Conservation (phyloP, 345 rosid species). For the Citrus inodora region DNA sequence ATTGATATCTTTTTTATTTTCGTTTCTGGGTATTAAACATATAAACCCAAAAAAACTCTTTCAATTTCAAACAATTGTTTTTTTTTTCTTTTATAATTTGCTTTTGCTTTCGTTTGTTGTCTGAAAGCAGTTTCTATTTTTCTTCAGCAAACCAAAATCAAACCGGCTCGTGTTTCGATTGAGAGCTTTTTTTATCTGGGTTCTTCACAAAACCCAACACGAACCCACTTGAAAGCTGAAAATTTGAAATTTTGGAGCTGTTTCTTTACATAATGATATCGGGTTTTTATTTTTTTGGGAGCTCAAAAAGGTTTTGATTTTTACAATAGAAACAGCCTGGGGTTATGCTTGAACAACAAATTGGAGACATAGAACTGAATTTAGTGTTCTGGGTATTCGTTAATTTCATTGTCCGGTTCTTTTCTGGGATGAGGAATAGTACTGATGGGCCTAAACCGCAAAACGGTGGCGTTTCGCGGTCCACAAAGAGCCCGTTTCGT, state of each 20-base stretch:
- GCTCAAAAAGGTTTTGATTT: not conserved
- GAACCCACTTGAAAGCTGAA: conserved; percentile 19
- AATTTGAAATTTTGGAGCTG: conserved; percentile 13
- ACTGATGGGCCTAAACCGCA: conserved; percentile 42
- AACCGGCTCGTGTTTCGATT: conserved; percentile 17
- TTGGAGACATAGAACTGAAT: conserved; percentile 29
- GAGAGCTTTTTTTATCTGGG: conserved; percentile 12
- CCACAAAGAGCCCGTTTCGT: conserved; percentile 74
- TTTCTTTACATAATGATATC: conserved; percentile 9
- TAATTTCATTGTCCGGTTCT: conserved; percentile 30
- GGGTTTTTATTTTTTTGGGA: not conserved
- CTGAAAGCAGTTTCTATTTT: not conserved
- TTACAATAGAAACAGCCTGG: conserved; percentile 25
- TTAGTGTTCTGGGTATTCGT: conserved; percentile 32
- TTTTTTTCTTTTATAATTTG: not conserved
- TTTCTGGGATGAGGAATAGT: conserved; percentile 59
- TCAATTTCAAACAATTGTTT: not conserved
- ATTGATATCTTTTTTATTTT: conserved; percentile 11
- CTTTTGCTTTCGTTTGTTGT: not conserved
- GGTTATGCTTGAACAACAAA: conserved; percentile 41
- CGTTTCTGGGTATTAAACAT: conserved; percentile 10
- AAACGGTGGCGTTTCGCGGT: conserved; percentile 42
- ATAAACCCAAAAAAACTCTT: not conserved
- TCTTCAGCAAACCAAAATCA: conserved; percentile 1
- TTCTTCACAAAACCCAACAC: conserved; percentile 8